These are phyloP conservation scores for Chlamydomonas applanata DNA, from an alignment of 139 green algal species.

Conservation along the genomic window DNA sequence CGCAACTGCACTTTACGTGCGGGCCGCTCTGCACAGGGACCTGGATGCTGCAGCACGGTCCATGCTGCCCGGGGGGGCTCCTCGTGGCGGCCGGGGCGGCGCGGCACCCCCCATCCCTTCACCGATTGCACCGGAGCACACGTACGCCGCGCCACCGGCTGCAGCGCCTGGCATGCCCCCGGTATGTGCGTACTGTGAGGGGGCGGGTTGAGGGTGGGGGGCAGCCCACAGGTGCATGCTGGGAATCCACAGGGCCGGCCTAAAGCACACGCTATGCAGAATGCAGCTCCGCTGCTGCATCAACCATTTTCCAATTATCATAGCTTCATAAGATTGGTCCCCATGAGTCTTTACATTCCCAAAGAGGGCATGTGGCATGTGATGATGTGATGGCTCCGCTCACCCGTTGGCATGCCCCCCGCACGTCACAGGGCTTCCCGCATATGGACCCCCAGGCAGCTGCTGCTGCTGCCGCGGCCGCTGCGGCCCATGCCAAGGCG, in stretches of 20 bases:
- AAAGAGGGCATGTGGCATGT: too few species aligned
- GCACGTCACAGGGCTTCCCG: background rate
- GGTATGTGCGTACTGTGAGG: background rate
- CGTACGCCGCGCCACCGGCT: background rate
- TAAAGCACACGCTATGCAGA: too few species aligned
- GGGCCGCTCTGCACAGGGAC: conserved; percentile 14
- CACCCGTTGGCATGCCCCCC: too few species aligned
- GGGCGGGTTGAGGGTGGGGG: background rate
- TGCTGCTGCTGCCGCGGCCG: background rate
- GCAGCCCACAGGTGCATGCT: background rate
- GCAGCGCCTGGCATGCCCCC: background rate
- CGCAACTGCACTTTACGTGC: too few species aligned
- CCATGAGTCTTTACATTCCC: too few species aligned
- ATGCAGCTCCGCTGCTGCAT: too few species aligned
- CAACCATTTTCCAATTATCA: too few species aligned
- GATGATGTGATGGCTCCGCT: too few species aligned
- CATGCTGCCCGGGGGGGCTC: conserved; percentile 5
- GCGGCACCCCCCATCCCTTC: background rate
- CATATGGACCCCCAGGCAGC: conserved; percentile 29
- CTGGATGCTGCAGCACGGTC: conserved; percentile 15
- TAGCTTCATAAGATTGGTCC: too few species aligned
- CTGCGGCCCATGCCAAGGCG: conserved; percentile 16
- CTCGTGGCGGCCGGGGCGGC: background rate
- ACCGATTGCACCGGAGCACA: background rate
- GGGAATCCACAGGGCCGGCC: background rate